phyloP scores from a whole-genome alignment of 1,139 yeast species.

The Protomyces pachydermus region DNA sequence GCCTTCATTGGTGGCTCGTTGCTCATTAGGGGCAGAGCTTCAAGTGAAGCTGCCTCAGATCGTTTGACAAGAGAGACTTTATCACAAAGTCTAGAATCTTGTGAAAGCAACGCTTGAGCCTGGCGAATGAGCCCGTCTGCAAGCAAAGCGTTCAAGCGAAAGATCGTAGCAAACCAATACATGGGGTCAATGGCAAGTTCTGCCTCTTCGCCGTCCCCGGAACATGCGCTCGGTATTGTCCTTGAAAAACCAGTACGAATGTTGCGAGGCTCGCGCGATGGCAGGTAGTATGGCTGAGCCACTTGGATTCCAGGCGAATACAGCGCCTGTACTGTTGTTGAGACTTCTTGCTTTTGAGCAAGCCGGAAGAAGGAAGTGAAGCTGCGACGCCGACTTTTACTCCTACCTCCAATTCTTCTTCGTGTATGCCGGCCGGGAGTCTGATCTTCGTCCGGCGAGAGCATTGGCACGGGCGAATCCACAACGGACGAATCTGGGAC shows the following conservation, averaged over 20 bases:
- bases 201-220: background rate
- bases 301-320: background rate
- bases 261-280: background rate
- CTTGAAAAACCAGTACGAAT: background rate
- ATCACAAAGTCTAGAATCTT: background rate
- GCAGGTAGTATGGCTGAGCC: background rate
- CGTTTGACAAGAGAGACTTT: background rate
- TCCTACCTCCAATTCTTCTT: background rate
- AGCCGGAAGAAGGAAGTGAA: background rate
- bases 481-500: slow-evolving; percentile 4
- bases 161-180: background rate
- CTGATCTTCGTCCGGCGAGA: background rate
- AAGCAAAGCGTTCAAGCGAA: background rate
- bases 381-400: background rate
- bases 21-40: background rate
- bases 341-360: background rate
- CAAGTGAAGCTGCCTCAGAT: background rate
- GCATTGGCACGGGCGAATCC: background rate
- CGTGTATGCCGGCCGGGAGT: background rate
- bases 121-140: background rate
- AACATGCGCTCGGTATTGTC: background rate
- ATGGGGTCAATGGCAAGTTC: background rate
- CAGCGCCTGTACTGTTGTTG: background rate
- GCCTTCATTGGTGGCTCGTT: background rate
- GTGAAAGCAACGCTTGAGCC: background rate